Percentiles rank a stretch among this genome's conserved stretches.
These are phyloP conservation scores for Suhomyces wounanorum DNA, from an alignment of 1,139 yeast genomes.

Conservation along the genomic window DNA sequence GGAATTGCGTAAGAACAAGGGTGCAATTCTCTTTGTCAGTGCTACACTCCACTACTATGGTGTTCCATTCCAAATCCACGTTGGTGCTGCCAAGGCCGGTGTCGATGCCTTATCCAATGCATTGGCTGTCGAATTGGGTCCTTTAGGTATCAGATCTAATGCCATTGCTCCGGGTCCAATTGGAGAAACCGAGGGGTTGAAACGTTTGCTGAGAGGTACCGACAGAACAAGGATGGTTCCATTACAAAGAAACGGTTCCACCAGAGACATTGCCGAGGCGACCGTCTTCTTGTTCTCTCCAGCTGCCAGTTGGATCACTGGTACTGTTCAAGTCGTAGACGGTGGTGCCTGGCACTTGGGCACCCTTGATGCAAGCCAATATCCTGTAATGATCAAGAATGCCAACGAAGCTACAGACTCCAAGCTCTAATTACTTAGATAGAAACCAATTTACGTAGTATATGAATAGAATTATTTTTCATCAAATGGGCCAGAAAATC, in stretches of 20 bases:
- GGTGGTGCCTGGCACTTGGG: constrained; percentile 91
- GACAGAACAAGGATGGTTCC: constrained; percentile 56
- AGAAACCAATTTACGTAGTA: background rate
- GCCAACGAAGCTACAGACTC: constrained; percentile 13
- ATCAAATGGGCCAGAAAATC: background rate
- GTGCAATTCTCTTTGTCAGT: constrained; percentile 27
- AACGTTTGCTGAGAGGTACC: constrained; percentile 48
- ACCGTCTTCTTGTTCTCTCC: constrained; percentile 83
- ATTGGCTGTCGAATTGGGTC: constrained; percentile 86
- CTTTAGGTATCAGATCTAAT: constrained; percentile 77
- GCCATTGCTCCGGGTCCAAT: constrained; percentile 90
- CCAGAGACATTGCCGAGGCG: constrained; percentile 84
- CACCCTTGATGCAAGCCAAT: constrained; percentile 27
- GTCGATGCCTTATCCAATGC: constrained; percentile 83
- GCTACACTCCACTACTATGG: constrained; percentile 91
- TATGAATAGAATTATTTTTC: background rate
- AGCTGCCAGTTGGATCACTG: constrained; percentile 77
- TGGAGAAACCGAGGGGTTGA: constrained; percentile 78
- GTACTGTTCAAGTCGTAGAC: constrained; percentile 83
- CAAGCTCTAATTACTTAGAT: constrained; percentile 11
- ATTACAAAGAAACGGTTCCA: constrained; percentile 71
- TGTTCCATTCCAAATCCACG: constrained; percentile 82
- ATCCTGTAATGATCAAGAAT: constrained; percentile 33
- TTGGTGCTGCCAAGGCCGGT: constrained; percentile 96
- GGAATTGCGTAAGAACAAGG: constrained; percentile 27